phyloP scores from a whole-genome alignment of 2,329 filamentous ascomycete species.

The Pestalotiopsis sp. region DNA sequence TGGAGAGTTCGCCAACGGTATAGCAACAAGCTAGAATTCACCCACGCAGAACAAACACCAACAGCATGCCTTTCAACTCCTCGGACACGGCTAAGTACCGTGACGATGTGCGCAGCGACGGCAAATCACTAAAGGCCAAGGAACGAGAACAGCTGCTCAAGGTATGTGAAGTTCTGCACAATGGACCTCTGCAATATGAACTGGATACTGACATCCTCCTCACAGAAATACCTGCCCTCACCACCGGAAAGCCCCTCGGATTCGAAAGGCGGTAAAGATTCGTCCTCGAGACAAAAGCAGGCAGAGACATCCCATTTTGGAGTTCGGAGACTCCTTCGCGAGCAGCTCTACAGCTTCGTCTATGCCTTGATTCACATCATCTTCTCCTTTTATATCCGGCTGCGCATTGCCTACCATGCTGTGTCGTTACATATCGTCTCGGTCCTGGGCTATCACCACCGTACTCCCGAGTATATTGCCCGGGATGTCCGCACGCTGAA shows the following conservation, averaged over 20 bases:
- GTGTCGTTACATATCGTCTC: constrained; percentile 77
- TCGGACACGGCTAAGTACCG: constrained; percentile 45
- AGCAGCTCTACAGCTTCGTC: constrained; percentile 65
- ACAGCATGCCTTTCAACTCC: constrained; percentile 35
- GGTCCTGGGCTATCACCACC: constrained; percentile 92
- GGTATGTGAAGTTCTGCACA: neutral
- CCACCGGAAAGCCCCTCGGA: constrained; percentile 19
- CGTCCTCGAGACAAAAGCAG: neutral
- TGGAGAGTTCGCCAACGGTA: neutral
- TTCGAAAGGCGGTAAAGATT: constrained; percentile 24
- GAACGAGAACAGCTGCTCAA: constrained; percentile 45
- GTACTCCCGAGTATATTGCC: constrained; percentile 88
- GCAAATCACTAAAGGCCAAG: constrained; percentile 41
- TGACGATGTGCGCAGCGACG: constrained; percentile 43
- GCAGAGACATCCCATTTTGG: constrained; percentile 48
- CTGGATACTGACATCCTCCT: constrained; percentile 12
- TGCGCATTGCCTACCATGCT: constrained; percentile 78
- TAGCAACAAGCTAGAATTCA: neutral
- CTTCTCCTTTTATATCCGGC: constrained; percentile 85
- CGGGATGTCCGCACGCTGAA: constrained; percentile 78
- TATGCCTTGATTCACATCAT: constrained; percentile 75
- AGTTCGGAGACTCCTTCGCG: constrained; percentile 61
- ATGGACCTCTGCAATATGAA: neutral
- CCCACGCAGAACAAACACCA: constrained; percentile 12
- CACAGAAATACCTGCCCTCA: constrained; percentile 37